Evolutionary conservation across 371 early-diverging fungal genomes (phyloP).

Genomic region (Capniomyces stellatus): DNA sequence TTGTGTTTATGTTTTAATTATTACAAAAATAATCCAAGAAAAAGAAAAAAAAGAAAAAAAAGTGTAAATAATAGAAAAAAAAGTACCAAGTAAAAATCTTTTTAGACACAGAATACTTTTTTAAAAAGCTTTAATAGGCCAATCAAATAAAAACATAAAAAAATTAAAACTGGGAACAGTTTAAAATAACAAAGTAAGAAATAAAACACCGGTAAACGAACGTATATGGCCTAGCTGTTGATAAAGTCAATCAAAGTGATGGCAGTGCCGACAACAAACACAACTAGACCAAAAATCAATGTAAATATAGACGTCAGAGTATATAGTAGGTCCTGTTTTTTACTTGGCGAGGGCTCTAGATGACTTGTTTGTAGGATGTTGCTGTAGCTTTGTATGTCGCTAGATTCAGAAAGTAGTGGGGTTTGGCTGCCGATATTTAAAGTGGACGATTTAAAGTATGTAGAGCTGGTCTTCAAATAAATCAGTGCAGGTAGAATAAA

Average conservation of each 20-base stretch:
- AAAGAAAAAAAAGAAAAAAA: too few relatives aligned
- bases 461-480: constrained; percentile 19
- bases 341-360: background rate
- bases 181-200: background rate
- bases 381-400: constrained; percentile 4
- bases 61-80: too few relatives aligned
- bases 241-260: too few relatives aligned
- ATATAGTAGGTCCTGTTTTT: constrained; percentile 6
- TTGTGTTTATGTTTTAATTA: too few relatives aligned
- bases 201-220: too few relatives aligned
- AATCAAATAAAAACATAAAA: background rate
- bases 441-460: constrained; percentile 11
- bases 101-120: too few relatives aligned
- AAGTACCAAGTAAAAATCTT: too few relatives aligned
- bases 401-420: background rate
- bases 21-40: too few relatives aligned
- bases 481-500: constrained; percentile 47
- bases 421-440: background rate
- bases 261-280: constrained; percentile 19
- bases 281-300: constrained; percentile 9
- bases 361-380: background rate
- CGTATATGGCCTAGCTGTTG: too few relatives aligned
- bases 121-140: too few relatives aligned
- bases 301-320: constrained; percentile 7
- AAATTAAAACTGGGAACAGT: background rate